Evolutionary conservation across 495 filamentous ascomycete species (phyloP).

Genomic region (Podospora pseudoanserina): DNA sequence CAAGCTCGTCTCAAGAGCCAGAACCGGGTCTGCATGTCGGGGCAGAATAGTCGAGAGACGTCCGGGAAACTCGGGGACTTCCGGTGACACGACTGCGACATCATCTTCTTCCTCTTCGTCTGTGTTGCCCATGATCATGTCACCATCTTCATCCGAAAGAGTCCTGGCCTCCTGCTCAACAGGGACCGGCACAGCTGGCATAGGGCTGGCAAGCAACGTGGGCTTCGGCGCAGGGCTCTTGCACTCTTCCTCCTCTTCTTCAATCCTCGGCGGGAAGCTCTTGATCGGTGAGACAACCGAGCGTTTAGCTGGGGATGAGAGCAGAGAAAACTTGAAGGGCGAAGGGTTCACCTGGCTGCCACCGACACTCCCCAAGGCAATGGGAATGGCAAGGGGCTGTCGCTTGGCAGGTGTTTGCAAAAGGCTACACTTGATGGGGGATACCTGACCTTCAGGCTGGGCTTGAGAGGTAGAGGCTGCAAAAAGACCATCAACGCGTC

Average conservation of each 20-base stretch:
- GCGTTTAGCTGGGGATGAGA: conserved; percentile 50
- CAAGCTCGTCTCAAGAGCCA: conserved; percentile 27
- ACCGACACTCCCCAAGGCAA: conserved; percentile 12
- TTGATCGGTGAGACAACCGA: conserved; percentile 40
- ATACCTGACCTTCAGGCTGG: conserved; percentile 12
- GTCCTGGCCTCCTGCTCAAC: not conserved
- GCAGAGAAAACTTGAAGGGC: conserved; percentile 40
- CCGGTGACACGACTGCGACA: conserved; percentile 30
- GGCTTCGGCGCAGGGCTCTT: conserved; percentile 24
- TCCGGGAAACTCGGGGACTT: conserved; percentile 44
- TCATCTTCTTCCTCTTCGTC: conserved; percentile 15
- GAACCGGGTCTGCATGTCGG: conserved; percentile 44
- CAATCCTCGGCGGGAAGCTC: conserved; percentile 7
- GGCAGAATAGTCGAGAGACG: conserved; percentile 50
- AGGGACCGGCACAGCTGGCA: conserved; percentile 22
- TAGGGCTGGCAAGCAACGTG: conserved; percentile 42
- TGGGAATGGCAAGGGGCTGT: conserved; percentile 38
- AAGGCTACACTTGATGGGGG: conserved; percentile 37
- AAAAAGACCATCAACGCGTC: conserved; percentile 35
- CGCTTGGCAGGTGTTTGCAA: conserved; percentile 51
- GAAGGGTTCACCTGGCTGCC: conserved; percentile 15
- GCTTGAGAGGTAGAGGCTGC: not conserved
- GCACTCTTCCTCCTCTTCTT: conserved; percentile 11
- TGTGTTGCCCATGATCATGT: conserved; percentile 6
- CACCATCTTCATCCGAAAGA: conserved; percentile 13